A percentile compares a stretch with the other conserved stretches of the same genome.
These are phyloP conservation scores for Fusarium brevicatenulatum DNA, from an alignment of 2,329 filamentous ascomycete species.

Conservation along the genomic window DNA sequence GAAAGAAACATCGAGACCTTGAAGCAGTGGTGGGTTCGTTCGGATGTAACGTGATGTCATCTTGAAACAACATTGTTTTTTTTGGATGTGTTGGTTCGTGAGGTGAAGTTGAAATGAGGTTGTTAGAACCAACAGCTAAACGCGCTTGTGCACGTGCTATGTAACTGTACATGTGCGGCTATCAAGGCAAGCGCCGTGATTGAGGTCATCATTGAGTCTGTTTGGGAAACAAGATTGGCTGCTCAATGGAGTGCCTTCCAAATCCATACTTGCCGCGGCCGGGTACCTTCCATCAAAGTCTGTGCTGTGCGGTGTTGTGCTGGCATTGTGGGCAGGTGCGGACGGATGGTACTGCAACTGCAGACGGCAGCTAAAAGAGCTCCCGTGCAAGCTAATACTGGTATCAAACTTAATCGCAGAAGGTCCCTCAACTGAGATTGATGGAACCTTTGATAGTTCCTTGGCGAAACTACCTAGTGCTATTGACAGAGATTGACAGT, in stretches of 20 bases:
- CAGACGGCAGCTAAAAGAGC: slow-evolving; percentile 15
- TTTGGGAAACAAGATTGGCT: slow-evolving; percentile 6
- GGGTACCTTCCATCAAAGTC: slow-evolving; percentile 10
- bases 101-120: slow-evolving; percentile 22
- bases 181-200: slow-evolving; percentile 29
- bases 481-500: neutral
- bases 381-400: slow-evolving; percentile 9
- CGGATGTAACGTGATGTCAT: neutral
- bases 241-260: slow-evolving; percentile 21
- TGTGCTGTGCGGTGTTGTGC: neutral
- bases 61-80: neutral
- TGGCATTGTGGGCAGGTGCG: neutral
- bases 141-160: slow-evolving; percentile 31
- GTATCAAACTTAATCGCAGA: neutral
- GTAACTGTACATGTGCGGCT: neutral
- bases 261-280: slow-evolving; percentile 39
- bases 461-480: neutral
- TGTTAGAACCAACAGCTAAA: slow-evolving; percentile 19
- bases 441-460: neutral
- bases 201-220: slow-evolving; percentile 12
- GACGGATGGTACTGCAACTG: neutral
- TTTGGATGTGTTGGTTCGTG: neutral
- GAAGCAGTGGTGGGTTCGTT: neutral
- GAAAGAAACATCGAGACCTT: neutral
- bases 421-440: neutral